Percentiles rank a stretch among this genome's conserved stretches.
Evolutionary conservation across 768 basidiomycete genomes (phyloP).

Genomic region (Tylopilus plumbeoviolaceoides): DNA sequence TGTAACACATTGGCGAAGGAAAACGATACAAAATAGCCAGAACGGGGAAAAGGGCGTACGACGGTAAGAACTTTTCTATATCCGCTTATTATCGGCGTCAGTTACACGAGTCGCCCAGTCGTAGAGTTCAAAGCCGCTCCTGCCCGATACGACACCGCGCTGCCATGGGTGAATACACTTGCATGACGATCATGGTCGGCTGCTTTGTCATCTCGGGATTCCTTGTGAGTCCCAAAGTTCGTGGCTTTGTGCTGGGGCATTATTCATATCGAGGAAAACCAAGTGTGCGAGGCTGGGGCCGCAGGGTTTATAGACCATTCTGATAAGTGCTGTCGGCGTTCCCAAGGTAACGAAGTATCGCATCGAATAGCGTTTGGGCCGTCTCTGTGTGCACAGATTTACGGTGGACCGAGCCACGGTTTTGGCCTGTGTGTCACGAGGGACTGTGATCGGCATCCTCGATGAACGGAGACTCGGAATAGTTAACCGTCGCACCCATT

Average conservation of each 20-base stretch:
- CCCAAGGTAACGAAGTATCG: background rate
- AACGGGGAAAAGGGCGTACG: background rate
- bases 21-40: background rate
- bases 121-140: no score
- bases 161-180: no score
- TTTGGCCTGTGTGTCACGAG: background rate
- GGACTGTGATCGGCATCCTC: background rate
- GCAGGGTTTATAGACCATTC: no score
- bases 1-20: background rate
- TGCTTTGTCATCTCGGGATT: no score
- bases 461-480: background rate
- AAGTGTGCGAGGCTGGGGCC: no score
- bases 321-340: no score
- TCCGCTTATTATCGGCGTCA: background rate
- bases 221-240: no score
- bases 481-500: background rate
- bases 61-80: background rate
- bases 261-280: no score
- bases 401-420: background rate
- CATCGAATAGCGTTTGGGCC: background rate
- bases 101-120: no score
- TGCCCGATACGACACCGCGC: background rate
- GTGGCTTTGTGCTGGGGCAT: no score
- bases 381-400: background rate
- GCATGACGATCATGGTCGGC: no score